Percentiles rank a stretch among this genome's conserved stretches.
Conservation (phyloP, 2,329 filamentous ascomycete genomes). For the Ophiostoma perfectum region DNA sequence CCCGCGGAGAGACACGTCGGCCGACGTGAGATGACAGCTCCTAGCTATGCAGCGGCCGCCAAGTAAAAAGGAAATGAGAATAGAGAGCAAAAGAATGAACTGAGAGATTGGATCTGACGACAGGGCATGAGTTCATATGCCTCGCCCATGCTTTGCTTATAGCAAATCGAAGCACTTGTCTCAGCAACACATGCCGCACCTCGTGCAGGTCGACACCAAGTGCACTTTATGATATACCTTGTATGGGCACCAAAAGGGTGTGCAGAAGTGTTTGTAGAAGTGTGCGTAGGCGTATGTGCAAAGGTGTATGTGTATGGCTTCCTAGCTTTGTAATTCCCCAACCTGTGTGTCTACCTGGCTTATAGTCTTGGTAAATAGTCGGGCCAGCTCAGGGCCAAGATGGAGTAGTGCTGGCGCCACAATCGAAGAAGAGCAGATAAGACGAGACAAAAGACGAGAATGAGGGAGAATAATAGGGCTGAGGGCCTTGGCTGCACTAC, state of each 20-base stretch:
- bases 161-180: conserved; percentile 1
- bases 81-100: not conserved
- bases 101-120: not conserved
- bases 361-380: not conserved
- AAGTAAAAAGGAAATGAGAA: conserved; percentile 1
- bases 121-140: not conserved
- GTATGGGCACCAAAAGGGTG: too few species aligned
- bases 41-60: not conserved
- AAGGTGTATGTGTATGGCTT: not conserved
- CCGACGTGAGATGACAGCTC: not conserved
- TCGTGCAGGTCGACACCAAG: not conserved
- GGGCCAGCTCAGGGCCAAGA: not conserved
- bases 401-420: not conserved
- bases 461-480: conserved; percentile 17
- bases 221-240: not conserved
- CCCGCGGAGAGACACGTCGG: not conserved
- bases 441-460: not conserved
- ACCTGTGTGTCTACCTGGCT: not conserved
- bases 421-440: not conserved
- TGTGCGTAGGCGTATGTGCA: not conserved
- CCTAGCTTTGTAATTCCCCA: not conserved
- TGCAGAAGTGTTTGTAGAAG: too few species aligned
- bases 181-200: not conserved
- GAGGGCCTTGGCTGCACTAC: conserved; percentile 17
- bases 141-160: not conserved